These are phyloP conservation scores for Iberis pinnata DNA, from an alignment of 345 rosid species.

Conservation along the genomic window DNA sequence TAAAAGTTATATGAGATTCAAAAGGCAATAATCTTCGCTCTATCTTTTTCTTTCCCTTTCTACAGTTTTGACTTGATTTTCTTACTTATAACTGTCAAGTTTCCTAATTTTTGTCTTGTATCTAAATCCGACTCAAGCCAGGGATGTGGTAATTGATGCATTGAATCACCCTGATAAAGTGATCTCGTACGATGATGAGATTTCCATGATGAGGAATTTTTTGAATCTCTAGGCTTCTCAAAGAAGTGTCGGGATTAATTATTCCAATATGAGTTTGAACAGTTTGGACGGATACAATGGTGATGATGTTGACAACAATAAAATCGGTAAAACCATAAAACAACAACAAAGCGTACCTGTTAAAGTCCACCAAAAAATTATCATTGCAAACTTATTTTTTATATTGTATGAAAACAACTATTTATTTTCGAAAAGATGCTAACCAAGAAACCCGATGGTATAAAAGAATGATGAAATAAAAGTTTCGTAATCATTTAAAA, in stretches of 20 bases:
- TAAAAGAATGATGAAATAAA: too few species aligned
- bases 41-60: not conserved
- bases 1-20: constrained; percentile 76
- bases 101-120: not conserved
- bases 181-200: constrained; percentile 53
- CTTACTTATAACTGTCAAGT: constrained; percentile 9
- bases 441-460: too few species aligned
- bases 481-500: too few species aligned
- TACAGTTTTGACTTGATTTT: not conserved
- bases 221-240: constrained; percentile 38
- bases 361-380: too few species aligned
- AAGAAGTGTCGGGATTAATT: constrained; percentile 50
- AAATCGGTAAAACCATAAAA: too few species aligned
- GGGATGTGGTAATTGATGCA: constrained; percentile 56
- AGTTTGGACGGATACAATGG: constrained; percentile 45
- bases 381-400: too few species aligned
- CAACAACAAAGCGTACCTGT: too few species aligned
- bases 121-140: constrained; percentile 62
- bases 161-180: constrained; percentile 59
- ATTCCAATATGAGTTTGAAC: constrained; percentile 41
- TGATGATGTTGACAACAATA: too few species aligned
- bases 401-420: too few species aligned
- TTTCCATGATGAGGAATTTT: constrained; percentile 39
- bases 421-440: too few species aligned
- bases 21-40: constrained; percentile 46